Conservation (phyloP, 352 stramenopile species). For the Blastocystis sp. region DNA sequence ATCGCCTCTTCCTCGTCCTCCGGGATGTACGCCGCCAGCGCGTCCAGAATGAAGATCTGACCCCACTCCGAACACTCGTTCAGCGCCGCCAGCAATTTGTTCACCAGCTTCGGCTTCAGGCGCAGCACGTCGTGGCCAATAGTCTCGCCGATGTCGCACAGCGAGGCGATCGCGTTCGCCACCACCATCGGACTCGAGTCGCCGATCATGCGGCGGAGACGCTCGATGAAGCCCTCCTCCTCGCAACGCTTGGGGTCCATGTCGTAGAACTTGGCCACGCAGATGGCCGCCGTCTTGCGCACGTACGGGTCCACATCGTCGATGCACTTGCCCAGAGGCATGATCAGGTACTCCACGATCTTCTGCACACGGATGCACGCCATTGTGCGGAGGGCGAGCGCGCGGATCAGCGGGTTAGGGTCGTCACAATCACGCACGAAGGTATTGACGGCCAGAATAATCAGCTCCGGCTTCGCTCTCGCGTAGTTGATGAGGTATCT, state of each 20-base stretch:
- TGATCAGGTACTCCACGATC: conserved; percentile 97
- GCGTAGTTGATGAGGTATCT: conserved; percentile 97
- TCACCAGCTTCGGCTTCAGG: conserved; percentile 80
- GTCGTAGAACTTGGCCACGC: conserved; percentile 98
- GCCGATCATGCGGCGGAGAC: conserved; percentile 55
- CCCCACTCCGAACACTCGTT: conserved; percentile 99
- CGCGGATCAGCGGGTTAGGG: conserved; percentile 87
- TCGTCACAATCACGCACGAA: conserved; percentile 88
- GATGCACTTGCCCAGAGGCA: conserved; percentile 52
- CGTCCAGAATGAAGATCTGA: conserved; percentile 96
- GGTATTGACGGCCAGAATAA: conserved; percentile 96
- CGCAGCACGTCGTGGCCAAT: conserved; percentile 87
- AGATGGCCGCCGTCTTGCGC: conserved; percentile 96
- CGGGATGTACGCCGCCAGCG: conserved; percentile 88
- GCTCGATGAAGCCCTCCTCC: conserved; percentile 87
- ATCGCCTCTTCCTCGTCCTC: conserved; percentile 90
- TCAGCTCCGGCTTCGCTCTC: conserved; percentile 96
- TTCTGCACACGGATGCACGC: conserved; percentile 96
- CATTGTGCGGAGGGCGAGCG: conserved; percentile 96
- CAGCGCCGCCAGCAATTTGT: conserved; percentile 92
- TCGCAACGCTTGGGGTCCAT: conserved; percentile 94
- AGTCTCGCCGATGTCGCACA: conserved; percentile 94
- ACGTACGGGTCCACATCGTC: conserved; percentile 89
- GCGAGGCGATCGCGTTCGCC: conserved; percentile 92
- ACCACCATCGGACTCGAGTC: conserved; percentile 75